These are phyloP conservation scores for Suillus bovinus DNA, from an alignment of 768 basidiomycete species.

Conservation along the genomic window DNA sequence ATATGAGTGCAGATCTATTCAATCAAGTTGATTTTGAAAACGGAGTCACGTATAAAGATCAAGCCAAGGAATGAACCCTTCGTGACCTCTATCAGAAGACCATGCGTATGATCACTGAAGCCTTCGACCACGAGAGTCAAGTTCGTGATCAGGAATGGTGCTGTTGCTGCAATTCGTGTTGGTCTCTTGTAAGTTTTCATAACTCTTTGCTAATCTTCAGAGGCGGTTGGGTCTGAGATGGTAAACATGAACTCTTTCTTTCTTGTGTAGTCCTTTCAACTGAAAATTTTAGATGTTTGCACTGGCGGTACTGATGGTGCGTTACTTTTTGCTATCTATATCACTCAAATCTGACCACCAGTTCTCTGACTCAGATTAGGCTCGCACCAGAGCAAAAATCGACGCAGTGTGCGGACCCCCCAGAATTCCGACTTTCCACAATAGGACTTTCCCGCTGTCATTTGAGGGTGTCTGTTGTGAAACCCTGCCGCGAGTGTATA, in stretches of 20 bases:
- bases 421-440: neutral
- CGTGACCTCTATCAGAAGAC: neutral
- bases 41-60: neutral
- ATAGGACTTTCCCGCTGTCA: neutral
- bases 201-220: neutral
- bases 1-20: too few species aligned
- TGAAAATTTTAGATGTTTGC: neutral
- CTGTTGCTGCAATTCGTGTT: slow-evolving; percentile 5
- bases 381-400: neutral
- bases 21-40: neutral
- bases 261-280: neutral
- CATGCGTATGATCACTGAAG: neutral
- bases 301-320: neutral
- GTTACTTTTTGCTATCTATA: neutral
- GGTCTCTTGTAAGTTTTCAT: neutral
- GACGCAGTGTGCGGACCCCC: neutral
- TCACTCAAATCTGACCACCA: neutral
- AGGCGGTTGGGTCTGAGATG: neutral
- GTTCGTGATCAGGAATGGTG: neutral
- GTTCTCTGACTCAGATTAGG: neutral
- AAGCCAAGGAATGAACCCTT: neutral
- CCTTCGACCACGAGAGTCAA: neutral
- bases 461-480: neutral
- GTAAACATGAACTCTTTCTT: neutral
- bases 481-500: neutral